These are phyloP conservation scores for Trametes elegans DNA, from an alignment of 768 basidiomycete species.

Conservation along the genomic window DNA sequence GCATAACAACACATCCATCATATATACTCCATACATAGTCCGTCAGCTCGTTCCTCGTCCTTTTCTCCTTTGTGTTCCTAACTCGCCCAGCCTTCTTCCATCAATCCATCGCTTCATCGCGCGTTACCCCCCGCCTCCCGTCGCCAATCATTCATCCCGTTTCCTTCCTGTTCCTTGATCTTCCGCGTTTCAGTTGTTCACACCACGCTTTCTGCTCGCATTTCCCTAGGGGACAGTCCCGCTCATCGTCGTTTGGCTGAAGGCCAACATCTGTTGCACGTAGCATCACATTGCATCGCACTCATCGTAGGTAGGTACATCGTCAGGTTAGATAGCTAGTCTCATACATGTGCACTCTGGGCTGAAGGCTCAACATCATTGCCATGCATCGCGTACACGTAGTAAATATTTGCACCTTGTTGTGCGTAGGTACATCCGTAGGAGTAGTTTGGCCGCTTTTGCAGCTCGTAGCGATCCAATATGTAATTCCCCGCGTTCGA, in stretches of 20 bases:
- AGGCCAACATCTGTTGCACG: slow-evolving; percentile 14
- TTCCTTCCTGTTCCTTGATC: not conserved
- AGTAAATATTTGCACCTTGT: slow-evolving; percentile 26
- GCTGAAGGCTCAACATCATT: slow-evolving; percentile 17
- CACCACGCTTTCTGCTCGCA: slow-evolving; percentile 19
- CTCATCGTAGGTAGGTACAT: slow-evolving; percentile 15
- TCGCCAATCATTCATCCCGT: not conserved
- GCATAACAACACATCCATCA: slow-evolving; percentile 9
- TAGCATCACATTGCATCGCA: slow-evolving; percentile 9
- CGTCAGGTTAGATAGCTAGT: slow-evolving; percentile 16
- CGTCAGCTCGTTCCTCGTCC: not conserved
- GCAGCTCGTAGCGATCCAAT: not conserved
- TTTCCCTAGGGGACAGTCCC: slow-evolving; percentile 24
- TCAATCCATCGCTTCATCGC: not conserved
- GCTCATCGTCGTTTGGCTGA: slow-evolving; percentile 19
- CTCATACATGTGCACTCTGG: slow-evolving; percentile 1
- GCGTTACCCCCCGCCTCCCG: slow-evolving; percentile 6
- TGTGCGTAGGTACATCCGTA: slow-evolving; percentile 20
- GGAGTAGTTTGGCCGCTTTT: slow-evolving; percentile 17
- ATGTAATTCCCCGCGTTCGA: not conserved
- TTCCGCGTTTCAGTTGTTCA: not conserved
- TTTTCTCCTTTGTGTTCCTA: not conserved
- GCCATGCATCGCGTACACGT: slow-evolving; percentile 30
- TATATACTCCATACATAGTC: slow-evolving; percentile 11
- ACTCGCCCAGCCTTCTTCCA: too few species aligned